phyloP scores from a whole-genome alignment of 1,139 yeast genomes.

The Hansenula sp. region DNA sequence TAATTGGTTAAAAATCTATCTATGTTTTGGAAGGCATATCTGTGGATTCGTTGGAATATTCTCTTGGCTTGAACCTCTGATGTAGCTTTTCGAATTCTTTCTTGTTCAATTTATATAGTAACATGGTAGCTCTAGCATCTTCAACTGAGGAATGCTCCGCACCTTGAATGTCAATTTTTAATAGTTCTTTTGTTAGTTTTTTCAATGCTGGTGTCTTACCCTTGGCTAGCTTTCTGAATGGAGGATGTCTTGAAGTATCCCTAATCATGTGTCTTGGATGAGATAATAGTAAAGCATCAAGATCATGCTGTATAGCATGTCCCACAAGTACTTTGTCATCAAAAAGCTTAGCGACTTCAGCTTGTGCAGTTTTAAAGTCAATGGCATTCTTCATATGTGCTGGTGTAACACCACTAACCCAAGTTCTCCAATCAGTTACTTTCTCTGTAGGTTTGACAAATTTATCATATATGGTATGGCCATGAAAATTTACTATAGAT shows the following conservation, averaged over 20 bases:
- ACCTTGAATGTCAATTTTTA: slow-evolving; percentile 62
- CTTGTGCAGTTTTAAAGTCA: slow-evolving; percentile 62
- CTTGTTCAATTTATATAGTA: slow-evolving; percentile 60
- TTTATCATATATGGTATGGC: slow-evolving; percentile 64
- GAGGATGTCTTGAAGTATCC: slow-evolving; percentile 68
- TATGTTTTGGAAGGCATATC: too few species aligned
- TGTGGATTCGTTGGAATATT: neutral
- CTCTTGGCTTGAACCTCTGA: slow-evolving; percentile 9
- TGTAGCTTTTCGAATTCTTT: slow-evolving; percentile 51
- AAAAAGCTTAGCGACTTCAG: slow-evolving; percentile 44
- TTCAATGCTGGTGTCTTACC: slow-evolving; percentile 76
- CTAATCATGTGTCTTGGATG: slow-evolving; percentile 64
- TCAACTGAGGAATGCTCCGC: slow-evolving; percentile 86
- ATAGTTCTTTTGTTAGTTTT: slow-evolving; percentile 53
- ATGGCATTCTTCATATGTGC: slow-evolving; percentile 65
- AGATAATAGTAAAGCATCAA: slow-evolving; percentile 59
- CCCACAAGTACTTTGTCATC: slow-evolving; percentile 66
- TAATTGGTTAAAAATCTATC: too few species aligned
- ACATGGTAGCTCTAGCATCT: slow-evolving; percentile 88
- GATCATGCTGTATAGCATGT: slow-evolving; percentile 80
- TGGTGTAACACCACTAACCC: slow-evolving; percentile 88
- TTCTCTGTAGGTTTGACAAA: slow-evolving; percentile 71
- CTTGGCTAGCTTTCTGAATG: slow-evolving; percentile 53
- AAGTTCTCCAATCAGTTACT: slow-evolving; percentile 90
- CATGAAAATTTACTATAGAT: slow-evolving; percentile 80